Conservation (phyloP, 768 basidiomycete genomes). For the Rhodosporidiobolus odoratus region DNA sequence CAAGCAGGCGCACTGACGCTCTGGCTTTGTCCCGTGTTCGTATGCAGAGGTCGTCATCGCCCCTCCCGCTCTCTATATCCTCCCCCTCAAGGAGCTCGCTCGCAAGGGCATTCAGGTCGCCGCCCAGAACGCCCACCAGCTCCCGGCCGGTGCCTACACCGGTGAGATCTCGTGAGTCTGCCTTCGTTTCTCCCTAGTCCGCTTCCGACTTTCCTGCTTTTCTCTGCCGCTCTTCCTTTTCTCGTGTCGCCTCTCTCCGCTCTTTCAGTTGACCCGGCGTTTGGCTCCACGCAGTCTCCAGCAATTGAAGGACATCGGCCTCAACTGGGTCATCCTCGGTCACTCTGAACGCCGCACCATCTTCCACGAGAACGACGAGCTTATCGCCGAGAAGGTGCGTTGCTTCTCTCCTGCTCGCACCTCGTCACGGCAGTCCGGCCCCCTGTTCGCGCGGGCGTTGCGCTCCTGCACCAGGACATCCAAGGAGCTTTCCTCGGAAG, state of each 20-base stretch:
- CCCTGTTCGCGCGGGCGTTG: background rate
- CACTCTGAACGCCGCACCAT: conserved; percentile 94
- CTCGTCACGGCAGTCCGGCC: background rate
- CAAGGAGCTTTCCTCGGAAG: background rate
- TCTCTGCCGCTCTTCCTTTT: too few species aligned
- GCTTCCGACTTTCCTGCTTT: background rate
- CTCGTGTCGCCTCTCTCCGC: too few species aligned
- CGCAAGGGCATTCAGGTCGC: conserved; percentile 68
- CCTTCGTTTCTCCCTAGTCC: background rate
- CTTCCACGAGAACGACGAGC: conserved; percentile 78
- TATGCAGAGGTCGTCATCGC: conserved; percentile 82
- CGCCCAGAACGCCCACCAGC: conserved; percentile 86
- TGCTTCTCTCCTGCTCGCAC: background rate
- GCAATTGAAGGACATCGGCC: conserved; percentile 77
- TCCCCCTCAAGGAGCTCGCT: conserved; percentile 56
- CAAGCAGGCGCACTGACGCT: too few species aligned
- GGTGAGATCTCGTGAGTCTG: conserved; percentile 80
- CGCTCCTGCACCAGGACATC: too few species aligned
- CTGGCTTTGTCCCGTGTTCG: too few species aligned
- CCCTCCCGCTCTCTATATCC: conserved; percentile 80
- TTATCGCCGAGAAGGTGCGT: conserved; percentile 67
- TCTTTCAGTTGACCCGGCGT: too few species aligned
- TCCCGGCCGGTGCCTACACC: conserved; percentile 82
- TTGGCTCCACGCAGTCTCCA: conserved; percentile 64
- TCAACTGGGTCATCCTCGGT: conserved; percentile 89